Percentiles rank a stretch among this genome's conserved stretches.
These are phyloP conservation scores for Excoecaria agallocha DNA, from an alignment of 345 rosid species.

Conservation along the genomic window DNA sequence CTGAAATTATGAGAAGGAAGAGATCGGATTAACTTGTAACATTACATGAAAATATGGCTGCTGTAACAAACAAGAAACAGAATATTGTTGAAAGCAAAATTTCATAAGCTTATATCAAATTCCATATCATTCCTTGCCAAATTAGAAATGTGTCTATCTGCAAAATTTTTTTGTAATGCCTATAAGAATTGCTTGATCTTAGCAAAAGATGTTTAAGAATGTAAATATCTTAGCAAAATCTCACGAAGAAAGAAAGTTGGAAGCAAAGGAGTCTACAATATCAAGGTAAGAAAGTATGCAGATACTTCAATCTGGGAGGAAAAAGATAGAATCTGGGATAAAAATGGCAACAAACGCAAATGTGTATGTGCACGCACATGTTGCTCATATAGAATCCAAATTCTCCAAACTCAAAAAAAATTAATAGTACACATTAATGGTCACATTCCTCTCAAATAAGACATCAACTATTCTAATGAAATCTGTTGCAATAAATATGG, in stretches of 20 bases:
- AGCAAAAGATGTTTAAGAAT: background rate
- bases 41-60: background rate
- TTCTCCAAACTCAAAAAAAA: background rate
- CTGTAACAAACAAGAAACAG: background rate
- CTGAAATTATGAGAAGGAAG: slow-evolving; percentile 33
- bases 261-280: background rate
- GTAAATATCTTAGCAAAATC: background rate
- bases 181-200: background rate
- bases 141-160: background rate
- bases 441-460: background rate
- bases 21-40: slow-evolving; percentile 3
- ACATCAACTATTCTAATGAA: background rate
- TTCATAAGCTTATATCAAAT: background rate
- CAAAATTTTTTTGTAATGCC: background rate
- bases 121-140: background rate
- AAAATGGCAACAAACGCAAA: background rate
- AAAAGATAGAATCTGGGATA: background rate
- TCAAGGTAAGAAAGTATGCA: background rate
- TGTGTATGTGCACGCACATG: background rate
- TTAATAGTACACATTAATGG: background rate
- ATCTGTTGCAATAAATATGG: background rate
- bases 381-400: background rate
- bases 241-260: background rate
- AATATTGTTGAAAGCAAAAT: background rate
- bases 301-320: background rate